A percentile compares a stretch with the other conserved stretches of the same genome.
Evolutionary conservation across 1,284 basidiomycete species (phyloP).

Genomic region (Rhodotorula sp.): DNA sequence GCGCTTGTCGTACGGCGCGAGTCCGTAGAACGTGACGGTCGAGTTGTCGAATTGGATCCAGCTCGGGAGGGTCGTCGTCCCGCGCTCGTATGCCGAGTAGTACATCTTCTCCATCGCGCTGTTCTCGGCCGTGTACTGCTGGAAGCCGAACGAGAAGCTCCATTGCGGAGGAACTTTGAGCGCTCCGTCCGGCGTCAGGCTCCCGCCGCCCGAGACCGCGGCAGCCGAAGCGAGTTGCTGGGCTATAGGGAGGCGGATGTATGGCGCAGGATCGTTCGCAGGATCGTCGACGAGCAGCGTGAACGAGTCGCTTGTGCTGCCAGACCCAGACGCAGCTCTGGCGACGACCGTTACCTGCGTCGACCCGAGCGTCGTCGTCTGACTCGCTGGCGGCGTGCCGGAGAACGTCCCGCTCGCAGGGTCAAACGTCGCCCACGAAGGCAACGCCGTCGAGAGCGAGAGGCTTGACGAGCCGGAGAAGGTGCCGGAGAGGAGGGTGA

Average conservation of each 20-base stretch:
- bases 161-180: constrained; percentile 75
- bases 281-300: constrained; percentile 61
- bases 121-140: constrained; percentile 63
- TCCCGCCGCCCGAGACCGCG: constrained; percentile 62
- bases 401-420: constrained; percentile 55
- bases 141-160: constrained; percentile 88
- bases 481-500: constrained; percentile 60
- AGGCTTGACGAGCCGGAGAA: constrained; percentile 52
- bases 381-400: constrained; percentile 57
- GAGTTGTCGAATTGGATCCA: constrained; percentile 72
- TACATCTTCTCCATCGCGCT: constrained; percentile 53
- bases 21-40: constrained; percentile 73
- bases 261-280: constrained; percentile 54
- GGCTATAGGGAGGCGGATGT: constrained; percentile 58
- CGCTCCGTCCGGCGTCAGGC: constrained; percentile 56
- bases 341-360: constrained; percentile 52
- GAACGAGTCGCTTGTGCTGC: constrained; percentile 53
- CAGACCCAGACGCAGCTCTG: constrained; percentile 52
- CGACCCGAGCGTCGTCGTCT: constrained; percentile 61
- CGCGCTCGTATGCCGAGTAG: constrained; percentile 64
- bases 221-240: constrained; percentile 62
- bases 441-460: constrained; percentile 52
- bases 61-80: constrained; percentile 66
- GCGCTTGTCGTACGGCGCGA: constrained; percentile 56
- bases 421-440: constrained; percentile 67